Evolutionary conservation across 208 protist species (phyloP), one percentile per base, ranked within the genome.

Genomic region (Herpetomonas tarakana): DNA sequence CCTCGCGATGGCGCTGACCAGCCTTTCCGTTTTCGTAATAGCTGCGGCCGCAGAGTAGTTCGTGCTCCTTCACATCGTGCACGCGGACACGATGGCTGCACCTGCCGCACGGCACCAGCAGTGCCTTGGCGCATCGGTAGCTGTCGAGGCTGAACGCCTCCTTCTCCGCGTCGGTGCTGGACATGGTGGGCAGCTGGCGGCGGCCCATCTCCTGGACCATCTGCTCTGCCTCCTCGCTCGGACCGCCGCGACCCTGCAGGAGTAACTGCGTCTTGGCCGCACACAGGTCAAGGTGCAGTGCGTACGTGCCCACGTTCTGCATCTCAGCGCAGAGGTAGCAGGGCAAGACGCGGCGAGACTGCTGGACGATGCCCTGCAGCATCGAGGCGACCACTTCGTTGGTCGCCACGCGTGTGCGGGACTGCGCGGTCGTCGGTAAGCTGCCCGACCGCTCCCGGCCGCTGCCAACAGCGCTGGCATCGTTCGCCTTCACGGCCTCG

Each of bases 311-410:
- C 12, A 78, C 39, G 35, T 54, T 65, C 45, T 86, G 79, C 69
- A 72, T 58, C 56, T 88, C 82, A 0, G 68, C 86, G 49, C 86
- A 93, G 47, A 80, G 65, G 57, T 85, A 93, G 54, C 86, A 93
- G 2, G 86, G 86, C 52, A 90, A 39, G 53, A 83, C 65, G 47
- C 74, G 78, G 2, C 83, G 86, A 2, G 71, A 72, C 66, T 90
- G 81, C 52, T 81, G 71, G 28, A 87, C 58, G 39, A 84, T 65
- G 4, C 81, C 84, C 50, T 88, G 84, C 58, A 88, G 52, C 62
- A 84, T 72, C 38, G 78, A 65, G 2, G 75, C 69, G 0, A 82
- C 52, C 7, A 78, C 53, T n/a, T 81, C 69, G 44, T 70, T 12
- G 46, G 24, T 54, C 6, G 46, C 53, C 26, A 22, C 11, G 22